phyloP scores from a whole-genome alignment of 495 filamentous ascomycete species.

The Neohortaea acidophila region DNA sequence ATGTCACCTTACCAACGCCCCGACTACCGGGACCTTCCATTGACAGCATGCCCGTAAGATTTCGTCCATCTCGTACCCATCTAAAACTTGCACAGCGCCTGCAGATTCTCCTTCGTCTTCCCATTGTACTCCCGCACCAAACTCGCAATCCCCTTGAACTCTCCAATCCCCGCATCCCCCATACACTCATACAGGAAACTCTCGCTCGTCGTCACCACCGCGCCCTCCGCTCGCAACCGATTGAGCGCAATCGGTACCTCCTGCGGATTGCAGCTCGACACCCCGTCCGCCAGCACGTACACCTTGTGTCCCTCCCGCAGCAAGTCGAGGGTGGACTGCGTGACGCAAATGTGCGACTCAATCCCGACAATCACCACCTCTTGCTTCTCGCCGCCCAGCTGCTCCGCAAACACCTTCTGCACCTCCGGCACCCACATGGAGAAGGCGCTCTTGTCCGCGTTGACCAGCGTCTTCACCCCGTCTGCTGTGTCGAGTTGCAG shows the following conservation, averaged over 20 bases:
- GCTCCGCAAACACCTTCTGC: conserved; percentile 16
- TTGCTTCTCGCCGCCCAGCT: conserved; percentile 13
- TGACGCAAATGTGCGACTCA: conserved; percentile 87
- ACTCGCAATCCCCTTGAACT: conserved; percentile 54
- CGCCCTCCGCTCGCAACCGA: conserved; percentile 60
- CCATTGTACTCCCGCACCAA: conserved; percentile 56
- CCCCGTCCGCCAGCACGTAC: conserved; percentile 82
- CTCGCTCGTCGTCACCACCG: conserved; percentile 75
- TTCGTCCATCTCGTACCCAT: too few species aligned
- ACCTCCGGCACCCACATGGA: conserved; percentile 49
- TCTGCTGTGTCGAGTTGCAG: conserved; percentile 32
- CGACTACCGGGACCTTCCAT: too few species aligned
- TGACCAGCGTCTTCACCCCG: conserved; percentile 33
- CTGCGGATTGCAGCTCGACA: conserved; percentile 67
- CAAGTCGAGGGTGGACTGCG: conserved; percentile 78
- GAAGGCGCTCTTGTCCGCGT: conserved; percentile 77
- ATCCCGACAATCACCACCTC: conserved; percentile 65
- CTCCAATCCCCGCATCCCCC: conserved; percentile 62
- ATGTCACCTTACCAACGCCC: too few species aligned
- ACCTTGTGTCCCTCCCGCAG: conserved; percentile 60
- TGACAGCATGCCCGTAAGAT: too few species aligned
- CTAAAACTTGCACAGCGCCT: conserved; percentile 19
- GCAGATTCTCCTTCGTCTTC: conserved; percentile 20
- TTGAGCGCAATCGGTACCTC: conserved; percentile 69
- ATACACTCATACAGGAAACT: conserved; percentile 84